Evolutionary conservation across 305 asterid genomes (phyloP), one percentile per base, ranked within the genome.

Genomic region (Fraxinus sp.): DNA sequence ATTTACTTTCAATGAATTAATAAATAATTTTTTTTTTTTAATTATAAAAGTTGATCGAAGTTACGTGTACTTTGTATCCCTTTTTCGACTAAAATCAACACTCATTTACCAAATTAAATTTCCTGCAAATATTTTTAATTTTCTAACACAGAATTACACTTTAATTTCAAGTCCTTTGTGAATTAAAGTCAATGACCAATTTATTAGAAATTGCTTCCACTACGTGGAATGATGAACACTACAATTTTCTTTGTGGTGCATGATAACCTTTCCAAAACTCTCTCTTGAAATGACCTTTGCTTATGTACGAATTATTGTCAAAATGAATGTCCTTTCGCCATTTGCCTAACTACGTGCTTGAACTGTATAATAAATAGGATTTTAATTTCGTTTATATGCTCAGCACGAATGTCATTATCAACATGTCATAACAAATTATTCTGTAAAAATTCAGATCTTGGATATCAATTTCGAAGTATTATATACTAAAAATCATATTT

Each of bases 171-270:
- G 78, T 77, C 41, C 26, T 13, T 24, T 28, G 28, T 73, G 75
- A 55, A 18, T 79, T 7, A 82, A 13, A 81, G 84, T 81, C 84
- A 72, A 84, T 71, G 41, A 70, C 16, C 32, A 32, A 20, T 72
- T 20, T 28, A 33, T 35, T 77, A 28, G 82, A 83, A 80, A 68
- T 33, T 73, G 79, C 55, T 46, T 0, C 26, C 24, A 20, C 85
- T 30, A 86, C 83, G 86, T 86, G 89, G 86, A 78, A 32, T 81
- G 26, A 46, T 36, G 83, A 39, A 83, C 86, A 78, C 89, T 74
- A 11, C 30, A 81, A 39, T 46, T 64, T 83, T 83, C 36, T 59
- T 79, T 79, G 76, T 78, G 79, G 52, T 78, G 41, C 77, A 30
- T 24, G 24, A 37, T 73, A 30, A 68, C 26, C 77, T 77, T 72